Conservation (phyloP, 2,329 filamentous ascomycete genomes). For the Pleomassaria siparia region DNA sequence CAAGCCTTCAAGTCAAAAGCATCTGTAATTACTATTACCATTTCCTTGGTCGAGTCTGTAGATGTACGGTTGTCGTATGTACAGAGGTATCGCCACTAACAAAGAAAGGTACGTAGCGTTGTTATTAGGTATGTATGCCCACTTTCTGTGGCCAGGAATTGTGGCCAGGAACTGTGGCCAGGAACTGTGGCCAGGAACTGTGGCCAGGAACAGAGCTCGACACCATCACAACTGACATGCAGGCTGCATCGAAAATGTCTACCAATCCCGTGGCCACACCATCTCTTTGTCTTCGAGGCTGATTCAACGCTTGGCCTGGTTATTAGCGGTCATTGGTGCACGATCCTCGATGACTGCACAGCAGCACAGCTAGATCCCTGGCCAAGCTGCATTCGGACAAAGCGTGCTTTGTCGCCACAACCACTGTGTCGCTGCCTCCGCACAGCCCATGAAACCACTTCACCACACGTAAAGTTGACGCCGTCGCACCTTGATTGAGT, state of each 20-base stretch:
- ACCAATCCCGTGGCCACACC: slow-evolving; percentile 21
- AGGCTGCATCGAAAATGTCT: slow-evolving; percentile 3
- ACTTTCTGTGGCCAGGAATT: not conserved
- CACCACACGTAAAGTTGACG: slow-evolving; percentile 9
- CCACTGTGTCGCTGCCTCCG: slow-evolving; percentile 23
- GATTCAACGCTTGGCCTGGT: slow-evolving; percentile 30
- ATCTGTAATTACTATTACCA: not conserved
- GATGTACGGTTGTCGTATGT: not conserved
- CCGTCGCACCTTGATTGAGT: slow-evolving; percentile 14
- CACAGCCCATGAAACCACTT: slow-evolving; percentile 31
- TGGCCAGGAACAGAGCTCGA: not conserved
- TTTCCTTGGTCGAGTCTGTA: not conserved
- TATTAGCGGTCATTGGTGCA: slow-evolving; percentile 33
- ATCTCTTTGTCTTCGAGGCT: slow-evolving; percentile 28
- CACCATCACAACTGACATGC: not conserved
- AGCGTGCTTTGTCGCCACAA: slow-evolving; percentile 33
- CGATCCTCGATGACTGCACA: slow-evolving; percentile 7
- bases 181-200: not conserved
- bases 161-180: not conserved
- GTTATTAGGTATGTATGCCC: not conserved
- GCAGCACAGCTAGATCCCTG: slow-evolving; percentile 16
- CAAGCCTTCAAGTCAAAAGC: not conserved
- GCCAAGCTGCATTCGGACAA: slow-evolving; percentile 24
- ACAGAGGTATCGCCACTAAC: not conserved
- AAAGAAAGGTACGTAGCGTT: not conserved